Conservation (phyloP, 495 filamentous ascomycete species). For the Hypoxylon trugodes region DNA sequence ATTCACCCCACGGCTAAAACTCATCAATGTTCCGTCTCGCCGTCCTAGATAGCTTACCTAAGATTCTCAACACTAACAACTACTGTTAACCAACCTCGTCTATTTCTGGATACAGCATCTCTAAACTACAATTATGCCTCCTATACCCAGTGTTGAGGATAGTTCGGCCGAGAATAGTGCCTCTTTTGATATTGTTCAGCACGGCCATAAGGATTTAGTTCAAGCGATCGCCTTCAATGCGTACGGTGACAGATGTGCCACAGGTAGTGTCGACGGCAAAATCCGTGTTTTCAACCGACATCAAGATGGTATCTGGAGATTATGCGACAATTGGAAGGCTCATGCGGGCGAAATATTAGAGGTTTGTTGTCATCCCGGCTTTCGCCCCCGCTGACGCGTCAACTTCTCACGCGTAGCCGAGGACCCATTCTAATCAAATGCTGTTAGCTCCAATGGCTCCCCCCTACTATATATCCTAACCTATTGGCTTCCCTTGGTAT, state of each 20-base stretch:
- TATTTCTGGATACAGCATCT: constrained; percentile 1
- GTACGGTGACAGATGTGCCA: constrained; percentile 89
- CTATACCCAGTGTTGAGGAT: constrained; percentile 28
- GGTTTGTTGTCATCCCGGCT: constrained; percentile 60
- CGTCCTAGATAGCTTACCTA: neutral
- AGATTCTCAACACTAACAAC: too few species aligned
- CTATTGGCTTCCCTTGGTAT: constrained; percentile 74
- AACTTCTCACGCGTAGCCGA: neutral
- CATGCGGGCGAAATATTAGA: constrained; percentile 92
- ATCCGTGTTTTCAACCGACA: constrained; percentile 90
- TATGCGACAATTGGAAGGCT: constrained; percentile 88
- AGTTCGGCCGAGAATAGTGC: constrained; percentile 27
- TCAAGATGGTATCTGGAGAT: constrained; percentile 76
- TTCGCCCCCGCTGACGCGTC: neutral
- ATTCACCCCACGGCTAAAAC: too few species aligned
- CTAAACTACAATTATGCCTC: constrained; percentile 25
- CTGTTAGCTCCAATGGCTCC: constrained; percentile 78
- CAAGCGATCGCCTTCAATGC: constrained; percentile 75
- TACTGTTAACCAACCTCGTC: too few species aligned
- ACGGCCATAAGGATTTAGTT: constrained; percentile 74
- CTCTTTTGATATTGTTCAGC: constrained; percentile 56
- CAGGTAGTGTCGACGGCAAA: constrained; percentile 89
- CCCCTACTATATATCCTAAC: constrained; percentile 64
- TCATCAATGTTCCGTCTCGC: neutral
- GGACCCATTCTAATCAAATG: constrained; percentile 1